These are phyloP conservation scores for Trichoderma koningii DNA, from an alignment of 2,329 filamentous ascomycete genomes.

Conservation along the genomic window DNA sequence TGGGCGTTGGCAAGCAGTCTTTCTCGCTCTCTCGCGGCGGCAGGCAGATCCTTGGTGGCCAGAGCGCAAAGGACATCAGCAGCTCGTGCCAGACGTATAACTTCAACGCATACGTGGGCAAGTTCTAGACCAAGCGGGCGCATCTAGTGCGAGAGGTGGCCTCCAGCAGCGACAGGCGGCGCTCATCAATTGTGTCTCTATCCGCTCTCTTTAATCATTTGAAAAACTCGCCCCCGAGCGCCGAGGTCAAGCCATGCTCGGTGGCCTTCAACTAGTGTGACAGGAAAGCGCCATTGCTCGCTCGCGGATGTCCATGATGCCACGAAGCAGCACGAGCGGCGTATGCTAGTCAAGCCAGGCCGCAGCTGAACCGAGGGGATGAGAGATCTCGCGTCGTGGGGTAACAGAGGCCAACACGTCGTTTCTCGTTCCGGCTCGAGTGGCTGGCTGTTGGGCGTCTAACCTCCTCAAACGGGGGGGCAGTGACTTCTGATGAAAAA, in stretches of 20 bases:
- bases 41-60: constrained; percentile 22
- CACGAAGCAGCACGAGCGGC: neutral
- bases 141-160: neutral
- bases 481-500: neutral
- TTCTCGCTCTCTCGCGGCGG: constrained; percentile 29
- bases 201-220: too few species aligned
- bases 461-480: neutral
- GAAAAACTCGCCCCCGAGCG: neutral
- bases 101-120: constrained; percentile 33
- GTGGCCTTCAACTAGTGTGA: neutral
- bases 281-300: neutral
- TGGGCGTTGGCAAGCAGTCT: constrained; percentile 31
- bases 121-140: constrained; percentile 21
- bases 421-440: neutral
- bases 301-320: neutral
- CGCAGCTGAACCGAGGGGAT: neutral
- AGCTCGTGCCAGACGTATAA: constrained; percentile 30
- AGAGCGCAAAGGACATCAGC: constrained; percentile 28
- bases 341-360: constrained; percentile 1
- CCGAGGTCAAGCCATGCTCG: neutral
- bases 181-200: neutral
- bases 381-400: neutral
- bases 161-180: neutral
- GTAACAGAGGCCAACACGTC: neutral
- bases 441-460: neutral